Conservation (phyloP, 2,329 filamentous ascomycete genomes). For the Colletotrichum sp. region DNA sequence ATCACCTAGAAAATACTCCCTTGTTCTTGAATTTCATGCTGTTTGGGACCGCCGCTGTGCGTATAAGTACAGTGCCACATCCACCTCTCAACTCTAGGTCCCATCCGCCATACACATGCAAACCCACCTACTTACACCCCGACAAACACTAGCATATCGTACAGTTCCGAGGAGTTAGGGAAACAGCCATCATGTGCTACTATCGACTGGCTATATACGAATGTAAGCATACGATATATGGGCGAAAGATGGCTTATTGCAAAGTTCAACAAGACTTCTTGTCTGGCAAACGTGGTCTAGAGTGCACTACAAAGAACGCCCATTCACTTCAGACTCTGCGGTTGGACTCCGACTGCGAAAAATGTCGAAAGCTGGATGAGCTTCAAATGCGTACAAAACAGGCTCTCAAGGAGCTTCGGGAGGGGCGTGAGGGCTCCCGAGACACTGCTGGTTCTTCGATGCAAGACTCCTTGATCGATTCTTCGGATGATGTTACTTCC, state of each 20-base stretch:
- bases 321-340: constrained; percentile 10
- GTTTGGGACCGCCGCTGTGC: neutral
- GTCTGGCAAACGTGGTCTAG: neutral
- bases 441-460: constrained; percentile 19
- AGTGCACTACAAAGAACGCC: neutral
- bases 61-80: neutral
- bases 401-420: neutral
- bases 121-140: neutral
- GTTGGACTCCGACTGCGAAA: neutral
- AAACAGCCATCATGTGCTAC: constrained; percentile 24
- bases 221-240: constrained; percentile 22
- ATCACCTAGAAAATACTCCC: neutral
- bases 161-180: neutral
- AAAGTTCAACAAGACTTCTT: neutral
- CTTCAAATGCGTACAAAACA: neutral
- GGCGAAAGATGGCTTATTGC: constrained; percentile 8
- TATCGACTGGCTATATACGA: constrained; percentile 22
- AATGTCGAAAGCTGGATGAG: constrained; percentile 6
- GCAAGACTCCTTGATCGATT: constrained; percentile 28
- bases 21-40: neutral
- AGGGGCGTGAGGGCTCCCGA: neutral
- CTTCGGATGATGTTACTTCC: neutral
- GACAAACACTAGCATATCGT: neutral
- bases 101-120: neutral
- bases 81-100: neutral